Conservation (phyloP, 2,329 filamentous ascomycete genomes). For the Talaromyces sp. region DNA sequence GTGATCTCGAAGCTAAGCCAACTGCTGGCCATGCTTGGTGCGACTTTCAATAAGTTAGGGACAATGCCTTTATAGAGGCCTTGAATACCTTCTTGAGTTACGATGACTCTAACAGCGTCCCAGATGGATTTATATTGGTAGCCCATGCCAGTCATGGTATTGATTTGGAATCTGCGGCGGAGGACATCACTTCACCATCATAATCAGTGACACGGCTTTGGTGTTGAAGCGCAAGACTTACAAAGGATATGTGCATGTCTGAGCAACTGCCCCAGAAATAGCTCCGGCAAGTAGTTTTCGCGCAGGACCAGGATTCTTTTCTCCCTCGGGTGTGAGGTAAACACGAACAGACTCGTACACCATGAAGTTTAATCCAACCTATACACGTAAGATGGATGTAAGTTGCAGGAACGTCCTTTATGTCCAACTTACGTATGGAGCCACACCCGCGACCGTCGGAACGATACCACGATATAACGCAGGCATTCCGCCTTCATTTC, state of each 20-base stretch:
- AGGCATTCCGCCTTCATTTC: constrained; percentile 75
- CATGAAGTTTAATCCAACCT: constrained; percentile 98
- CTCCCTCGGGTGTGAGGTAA: constrained; percentile 80
- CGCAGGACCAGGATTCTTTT: constrained; percentile 71
- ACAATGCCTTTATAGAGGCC: constrained; percentile 95
- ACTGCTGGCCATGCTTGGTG: constrained; percentile 96
- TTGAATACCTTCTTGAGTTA: constrained; percentile 74
- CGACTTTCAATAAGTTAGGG: constrained; percentile 93
- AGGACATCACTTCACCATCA: constrained; percentile 68
- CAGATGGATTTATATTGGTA: constrained; percentile 87
- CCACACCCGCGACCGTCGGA: constrained; percentile 90
- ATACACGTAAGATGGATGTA: constrained; percentile 9
- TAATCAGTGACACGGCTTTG: constrained; percentile 14
- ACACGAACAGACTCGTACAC: constrained; percentile 86
- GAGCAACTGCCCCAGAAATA: constrained; percentile 90
- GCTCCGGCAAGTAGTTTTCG: constrained; percentile 87
- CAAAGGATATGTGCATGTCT: constrained; percentile 98
- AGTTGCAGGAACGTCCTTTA: neutral
- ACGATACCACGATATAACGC: constrained; percentile 94
- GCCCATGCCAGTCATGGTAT: constrained; percentile 98
- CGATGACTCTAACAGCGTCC: constrained; percentile 77
- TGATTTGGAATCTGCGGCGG: constrained; percentile 92
- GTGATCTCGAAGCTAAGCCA: constrained; percentile 97
- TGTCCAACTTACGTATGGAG: constrained; percentile 68
- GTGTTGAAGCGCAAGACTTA: constrained; percentile 47